Base-by-base conservation (phyloP, 129 eudicot genomes). In the Mikania micrantha region DNA sequence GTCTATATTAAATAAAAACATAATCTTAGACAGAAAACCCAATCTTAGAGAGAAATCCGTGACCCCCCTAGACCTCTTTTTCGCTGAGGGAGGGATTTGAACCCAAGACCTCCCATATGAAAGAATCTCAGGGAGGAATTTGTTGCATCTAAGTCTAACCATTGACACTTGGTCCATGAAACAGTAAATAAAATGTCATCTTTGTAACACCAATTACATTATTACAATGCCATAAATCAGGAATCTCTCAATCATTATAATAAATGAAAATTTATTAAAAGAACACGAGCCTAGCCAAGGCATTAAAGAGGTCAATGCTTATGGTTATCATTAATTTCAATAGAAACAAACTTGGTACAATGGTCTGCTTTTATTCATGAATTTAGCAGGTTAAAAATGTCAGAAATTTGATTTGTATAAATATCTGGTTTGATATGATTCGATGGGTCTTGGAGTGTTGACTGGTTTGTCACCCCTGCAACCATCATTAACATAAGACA, bases 381-480 rank as follows among this genome's bases (percentile, higher is more conserved):
- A 28, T 76, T 67, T 64, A 76, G 16, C 25, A 82, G 77, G 32
- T 78, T 61, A 36, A 78, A 70, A 64, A 90, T 66, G 76, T 90
- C 95, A 0, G 95, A 76, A 65, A 90, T 47, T 76, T 78, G 79
- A 82, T 69, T 74, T 21, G 92, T 77, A 65, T 72, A 83, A 59
- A 85, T 79, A 44, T 90, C 95, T 39, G 97, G 95, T 60, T 69
- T 83, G 60, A 83, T 81, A n/a, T 74, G 73, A 64, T 90, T 90
- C n/a, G 90, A 80, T 34, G 87, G 75, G 58, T 85, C 86, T 67
- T 83, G 52, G 60, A 87, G 85, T 32, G 56, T 74, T 15, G 87
- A 80, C 36, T 41, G 60, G 64, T 63, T 85, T 64, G 96, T 85
- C 67, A 92, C 98, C 56, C 98, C 98, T 91, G 87, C 81, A 83